Base-by-base conservation (phyloP, 78 protist species). In the Dictyostelium purpureum region DNA sequence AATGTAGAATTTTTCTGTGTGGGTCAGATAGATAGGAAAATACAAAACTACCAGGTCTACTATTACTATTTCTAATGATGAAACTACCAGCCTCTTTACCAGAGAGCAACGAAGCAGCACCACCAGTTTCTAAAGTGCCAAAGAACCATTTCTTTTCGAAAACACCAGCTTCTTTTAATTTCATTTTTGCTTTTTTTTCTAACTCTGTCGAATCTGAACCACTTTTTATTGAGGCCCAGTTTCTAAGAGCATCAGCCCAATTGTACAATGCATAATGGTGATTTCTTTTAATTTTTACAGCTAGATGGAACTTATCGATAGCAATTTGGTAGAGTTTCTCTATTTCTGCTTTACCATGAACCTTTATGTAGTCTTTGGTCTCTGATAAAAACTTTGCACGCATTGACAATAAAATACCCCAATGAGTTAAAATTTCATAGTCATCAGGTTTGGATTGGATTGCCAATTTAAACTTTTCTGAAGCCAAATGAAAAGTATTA, bases 131-230 rank as follows among this genome's bases (percentile, higher is more conserved):
- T 1, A 89, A 43, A 24, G 94, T 89, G 6, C 79, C 80, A 77
- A 77, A 89, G 76, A 89, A 89, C 94, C 94, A 89, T 33, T 61
- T 43, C 69, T 89, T 89, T 21, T 80, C 88, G 45, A 89, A 75
- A 5, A 89, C 90, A 63, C 88, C 88, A 2, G 94, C 87, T 10
- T 79, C 79, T 45, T 49, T 40, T 9, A 89, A 26, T 38, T 89
- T 89, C 24, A 24, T 14, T n/a, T 79, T 80, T 2, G 94, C 87
- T 14, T 45, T 16, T 26, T 28, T 19, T 18, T 35, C 74, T 21
- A 87, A 66, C 21, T 38, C 65, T 5, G 37, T 6, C 21, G 81
- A 33, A 6, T 83, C 59, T 3, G 67, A 4, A 4, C 47, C 24
- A 6, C 76, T 38, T 38, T 69, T 89, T 37, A 73, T 78, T 3